Conservation (phyloP, 1,139 yeast genomes). For the Dujonia santamariae region DNA sequence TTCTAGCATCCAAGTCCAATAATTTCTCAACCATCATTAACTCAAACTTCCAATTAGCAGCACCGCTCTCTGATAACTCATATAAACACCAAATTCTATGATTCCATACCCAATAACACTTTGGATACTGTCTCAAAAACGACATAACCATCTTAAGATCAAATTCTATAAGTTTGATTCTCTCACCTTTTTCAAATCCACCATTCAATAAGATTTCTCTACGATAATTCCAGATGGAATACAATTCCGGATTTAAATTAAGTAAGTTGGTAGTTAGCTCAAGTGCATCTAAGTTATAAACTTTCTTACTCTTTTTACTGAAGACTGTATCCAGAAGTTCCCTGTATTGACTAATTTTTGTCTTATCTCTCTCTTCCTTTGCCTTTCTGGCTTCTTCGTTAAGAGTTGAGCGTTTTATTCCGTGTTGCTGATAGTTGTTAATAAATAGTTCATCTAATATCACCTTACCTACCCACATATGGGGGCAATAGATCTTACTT, state of each 20-base stretch:
- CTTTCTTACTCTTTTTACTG: constrained; percentile 23
- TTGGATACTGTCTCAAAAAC: constrained; percentile 67
- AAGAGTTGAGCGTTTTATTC: constrained; percentile 59
- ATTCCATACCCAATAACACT: constrained; percentile 96
- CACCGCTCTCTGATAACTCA: constrained; percentile 42
- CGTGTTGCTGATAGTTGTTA: constrained; percentile 67
- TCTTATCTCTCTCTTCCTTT: constrained; percentile 54
- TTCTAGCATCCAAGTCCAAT: constrained; percentile 71
- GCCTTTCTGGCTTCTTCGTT: constrained; percentile 53
- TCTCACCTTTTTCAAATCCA: constrained; percentile 11
- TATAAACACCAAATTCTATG: constrained; percentile 84
- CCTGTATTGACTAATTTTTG: constrained; percentile 54
- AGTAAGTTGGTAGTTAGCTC: constrained; percentile 51
- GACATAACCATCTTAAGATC: constrained; percentile 64
- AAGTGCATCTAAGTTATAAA: constrained; percentile 41
- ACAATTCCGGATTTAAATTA: constrained; percentile 76
- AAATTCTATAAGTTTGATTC: constrained; percentile 40
- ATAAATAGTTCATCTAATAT: too few relatives aligned
- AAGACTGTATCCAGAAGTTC: constrained; percentile 44
- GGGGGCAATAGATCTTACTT: too few relatives aligned
- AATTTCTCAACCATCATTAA: constrained; percentile 65
- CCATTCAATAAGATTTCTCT: constrained; percentile 55
- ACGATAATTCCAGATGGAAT: constrained; percentile 87
- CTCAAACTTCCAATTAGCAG: constrained; percentile 65
- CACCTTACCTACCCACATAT: too few relatives aligned